A percentile compares a stretch with the other conserved stretches of the same genome.
phyloP scores from a whole-genome alignment of 108 stramenopile genomes.

The Pseudonitzschia delicatissima region DNA sequence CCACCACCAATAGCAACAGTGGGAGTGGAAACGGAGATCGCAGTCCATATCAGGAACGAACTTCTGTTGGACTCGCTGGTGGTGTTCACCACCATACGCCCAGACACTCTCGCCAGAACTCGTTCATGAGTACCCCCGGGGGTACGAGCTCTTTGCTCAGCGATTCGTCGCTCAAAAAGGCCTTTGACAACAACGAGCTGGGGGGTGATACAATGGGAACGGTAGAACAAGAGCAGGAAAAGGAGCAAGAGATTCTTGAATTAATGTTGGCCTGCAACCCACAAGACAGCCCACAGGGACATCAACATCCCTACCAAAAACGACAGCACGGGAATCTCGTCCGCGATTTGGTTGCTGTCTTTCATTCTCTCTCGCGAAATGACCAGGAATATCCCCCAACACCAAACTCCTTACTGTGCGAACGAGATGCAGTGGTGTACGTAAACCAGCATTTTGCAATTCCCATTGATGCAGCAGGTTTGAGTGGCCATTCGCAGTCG shows the following conservation, averaged over 20 bases:
- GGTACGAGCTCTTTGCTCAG: not conserved
- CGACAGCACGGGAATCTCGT: conserved; percentile 67
- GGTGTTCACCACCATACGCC: not conserved
- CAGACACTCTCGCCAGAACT: conserved; percentile 8
- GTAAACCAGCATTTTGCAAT: conserved; percentile 82
- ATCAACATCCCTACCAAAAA: not conserved
- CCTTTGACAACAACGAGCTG: not conserved
- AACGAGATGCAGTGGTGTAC: conserved; percentile 66
- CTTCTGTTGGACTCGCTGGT: too few species aligned
- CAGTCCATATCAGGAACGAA: not conserved
- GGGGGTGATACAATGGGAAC: not conserved
- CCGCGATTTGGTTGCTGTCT: conserved; percentile 66
- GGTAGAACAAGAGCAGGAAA: conserved; percentile 38
- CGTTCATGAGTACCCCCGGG: not conserved
- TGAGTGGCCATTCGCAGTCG: not conserved
- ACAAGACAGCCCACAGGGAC: not conserved
- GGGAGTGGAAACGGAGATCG: not conserved
- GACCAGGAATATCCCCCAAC: conserved; percentile 42
- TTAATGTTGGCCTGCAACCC: conserved; percentile 61
- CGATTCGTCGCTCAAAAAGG: not conserved
- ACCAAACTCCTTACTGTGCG: conserved; percentile 41
- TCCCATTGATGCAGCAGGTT: conserved; percentile 57
- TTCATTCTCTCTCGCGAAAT: conserved; percentile 64
- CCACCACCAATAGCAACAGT: not conserved
- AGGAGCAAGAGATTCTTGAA: conserved; percentile 69